These are phyloP conservation scores for Phalaenopsis aphrodite DNA, from an alignment of 106 monocot species.

Conservation along the genomic window DNA sequence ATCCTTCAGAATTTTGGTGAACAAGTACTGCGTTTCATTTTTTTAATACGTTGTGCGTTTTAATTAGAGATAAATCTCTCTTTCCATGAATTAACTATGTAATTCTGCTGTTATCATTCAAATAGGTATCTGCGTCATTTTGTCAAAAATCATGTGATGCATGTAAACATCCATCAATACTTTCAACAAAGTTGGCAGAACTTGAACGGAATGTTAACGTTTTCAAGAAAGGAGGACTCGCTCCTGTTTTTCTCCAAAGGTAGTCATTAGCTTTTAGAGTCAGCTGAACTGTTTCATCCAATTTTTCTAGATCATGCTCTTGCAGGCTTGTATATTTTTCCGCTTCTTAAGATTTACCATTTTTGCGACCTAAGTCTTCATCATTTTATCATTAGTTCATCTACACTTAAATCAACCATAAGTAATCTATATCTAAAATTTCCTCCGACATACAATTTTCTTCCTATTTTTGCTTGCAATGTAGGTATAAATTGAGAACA, in stretches of 20 bases:
- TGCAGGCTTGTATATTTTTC: no score
- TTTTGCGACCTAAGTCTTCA: no score
- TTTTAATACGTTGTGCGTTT: background rate
- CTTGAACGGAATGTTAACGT: conserved; percentile 27
- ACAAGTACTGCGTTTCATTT: conserved; percentile 30
- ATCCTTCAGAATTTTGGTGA: conserved; percentile 88
- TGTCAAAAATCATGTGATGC: conserved; percentile 83
- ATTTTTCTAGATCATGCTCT: no score
- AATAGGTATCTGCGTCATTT: conserved; percentile 45
- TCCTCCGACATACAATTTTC: background rate
- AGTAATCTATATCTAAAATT: background rate
- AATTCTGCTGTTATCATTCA: background rate
- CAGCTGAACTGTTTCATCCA: no score
- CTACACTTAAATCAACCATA: background rate
- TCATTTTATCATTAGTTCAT: no score
- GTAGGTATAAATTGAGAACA: no score
- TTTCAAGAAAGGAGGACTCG: conserved; percentile 27
- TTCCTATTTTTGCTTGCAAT: background rate
- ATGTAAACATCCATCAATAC: conserved; percentile 62
- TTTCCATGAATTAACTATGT: background rate
- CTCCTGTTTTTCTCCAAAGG: conserved; percentile 56
- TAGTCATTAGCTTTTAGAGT: conserved; percentile 8
- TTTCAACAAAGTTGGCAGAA: conserved; percentile 37
- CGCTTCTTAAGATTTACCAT: no score
- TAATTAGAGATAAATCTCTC: background rate